A percentile compares a stretch with the other conserved stretches of the same genome.
Conservation (phyloP, 2,329 filamentous ascomycete genomes). For the Neophaeococcomyces mojaviensis region DNA sequence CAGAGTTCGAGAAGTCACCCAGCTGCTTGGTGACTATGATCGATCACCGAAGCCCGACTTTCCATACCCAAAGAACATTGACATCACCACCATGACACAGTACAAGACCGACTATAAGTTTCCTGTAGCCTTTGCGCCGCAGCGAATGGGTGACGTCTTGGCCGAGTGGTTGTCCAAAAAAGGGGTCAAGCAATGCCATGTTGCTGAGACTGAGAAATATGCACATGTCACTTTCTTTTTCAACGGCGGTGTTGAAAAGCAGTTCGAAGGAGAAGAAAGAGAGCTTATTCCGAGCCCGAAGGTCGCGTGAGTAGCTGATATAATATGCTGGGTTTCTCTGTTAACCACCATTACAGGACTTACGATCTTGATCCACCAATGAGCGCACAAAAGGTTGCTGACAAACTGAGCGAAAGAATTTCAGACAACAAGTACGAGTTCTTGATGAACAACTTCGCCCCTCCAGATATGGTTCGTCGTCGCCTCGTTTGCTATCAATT, state of each 20-base stretch:
- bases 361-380: conserved; percentile 95
- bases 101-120: conserved; percentile 96
- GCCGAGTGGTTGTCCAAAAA: conserved; percentile 94
- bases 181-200: conserved; percentile 82
- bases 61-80: conserved; percentile 80
- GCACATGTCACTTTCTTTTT: conserved; percentile 99
- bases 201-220: conserved; percentile 99
- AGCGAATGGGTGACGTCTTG: conserved; percentile 96
- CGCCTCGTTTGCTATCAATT: too few species aligned
- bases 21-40: conserved; percentile 86
- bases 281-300: conserved; percentile 93
- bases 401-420: conserved; percentile 84
- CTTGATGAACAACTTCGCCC: conserved; percentile 99
- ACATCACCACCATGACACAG: conserved; percentile 92
- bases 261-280: conserved; percentile 82
- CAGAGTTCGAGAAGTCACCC: conserved; percentile 80
- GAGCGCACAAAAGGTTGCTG: conserved; percentile 82
- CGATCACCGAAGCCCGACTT: conserved; percentile 86
- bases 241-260: conserved; percentile 97
- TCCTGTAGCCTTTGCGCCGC: conserved; percentile 83
- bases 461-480: conserved; percentile 98
- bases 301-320: conserved; percentile 49
- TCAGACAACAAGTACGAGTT: conserved; percentile 83
- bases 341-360: conserved; percentile 39
- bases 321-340: too few species aligned